Evolutionary conservation across 257 asterid species (phyloP).

Genomic region (Jasminum sambac): DNA sequence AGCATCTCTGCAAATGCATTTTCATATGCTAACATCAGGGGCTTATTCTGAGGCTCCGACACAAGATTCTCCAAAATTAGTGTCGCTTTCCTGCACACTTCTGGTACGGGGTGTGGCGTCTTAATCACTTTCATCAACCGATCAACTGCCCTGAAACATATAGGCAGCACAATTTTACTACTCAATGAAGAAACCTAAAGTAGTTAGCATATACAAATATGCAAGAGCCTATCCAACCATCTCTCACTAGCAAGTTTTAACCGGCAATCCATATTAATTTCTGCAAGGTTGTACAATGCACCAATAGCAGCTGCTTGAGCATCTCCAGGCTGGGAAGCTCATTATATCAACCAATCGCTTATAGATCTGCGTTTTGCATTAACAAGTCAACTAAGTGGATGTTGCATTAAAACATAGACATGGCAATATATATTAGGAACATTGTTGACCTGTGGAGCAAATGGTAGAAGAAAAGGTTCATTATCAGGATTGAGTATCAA

Average conservation of each 20-base stretch:
- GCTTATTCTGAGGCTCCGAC: conserved; percentile 97
- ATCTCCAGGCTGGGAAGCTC: conserved; percentile 84
- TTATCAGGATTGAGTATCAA: conserved; percentile 92
- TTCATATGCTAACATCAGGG: conserved; percentile 67
- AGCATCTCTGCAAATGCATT: conserved; percentile 93
- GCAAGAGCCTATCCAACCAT: conserved; percentile 50
- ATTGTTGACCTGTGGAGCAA: conserved; percentile 70
- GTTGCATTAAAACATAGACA: neutral
- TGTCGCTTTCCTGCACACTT: conserved; percentile 91
- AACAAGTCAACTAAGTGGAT: conserved; percentile 2
- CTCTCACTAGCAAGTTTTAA: conserved; percentile 91
- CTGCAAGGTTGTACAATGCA: conserved; percentile 87
- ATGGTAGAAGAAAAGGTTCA: conserved; percentile 82
- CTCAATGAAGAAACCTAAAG: neutral
- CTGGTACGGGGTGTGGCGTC: conserved; percentile 89
- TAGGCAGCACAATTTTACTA: neutral
- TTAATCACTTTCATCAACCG: conserved; percentile 79
- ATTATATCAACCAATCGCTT: conserved; percentile 80
- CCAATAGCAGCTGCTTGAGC: conserved; percentile 98
- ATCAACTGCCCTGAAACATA: conserved; percentile 77
- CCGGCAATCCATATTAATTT: conserved; percentile 86
- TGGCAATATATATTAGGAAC: neutral
- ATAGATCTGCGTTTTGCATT: conserved; percentile 57
- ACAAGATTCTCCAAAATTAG: conserved; percentile 85
- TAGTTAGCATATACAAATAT: neutral